Conservation (phyloP, 208 protist genomes). For the Leptomonas seymouri region DNA sequence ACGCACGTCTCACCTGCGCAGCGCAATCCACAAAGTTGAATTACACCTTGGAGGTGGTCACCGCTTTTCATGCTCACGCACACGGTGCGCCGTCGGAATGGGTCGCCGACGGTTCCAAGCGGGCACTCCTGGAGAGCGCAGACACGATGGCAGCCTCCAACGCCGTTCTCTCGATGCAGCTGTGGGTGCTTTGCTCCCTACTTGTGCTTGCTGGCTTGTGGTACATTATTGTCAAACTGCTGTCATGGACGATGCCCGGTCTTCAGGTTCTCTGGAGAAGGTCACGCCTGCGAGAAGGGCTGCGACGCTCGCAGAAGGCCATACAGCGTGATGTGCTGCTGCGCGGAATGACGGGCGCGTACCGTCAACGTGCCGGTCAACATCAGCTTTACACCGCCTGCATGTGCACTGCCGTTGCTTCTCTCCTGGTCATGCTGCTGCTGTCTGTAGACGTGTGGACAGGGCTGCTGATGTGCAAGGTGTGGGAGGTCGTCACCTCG, state of each 20-base stretch:
- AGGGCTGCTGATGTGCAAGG: slow-evolving; percentile 7
- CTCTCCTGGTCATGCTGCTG: slow-evolving; percentile 8
- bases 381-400: slow-evolving; percentile 15
- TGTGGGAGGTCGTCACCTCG: background rate
- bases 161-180: slow-evolving; percentile 1
- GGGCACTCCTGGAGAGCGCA: too few relatives aligned
- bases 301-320: background rate
- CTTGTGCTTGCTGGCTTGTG: background rate
- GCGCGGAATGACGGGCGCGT: background rate
- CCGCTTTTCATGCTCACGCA: background rate
- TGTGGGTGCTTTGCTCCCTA: background rate
- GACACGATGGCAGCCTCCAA: background rate
- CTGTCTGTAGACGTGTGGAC: slow-evolving; percentile 27
- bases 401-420: slow-evolving; percentile 3
- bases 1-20: slow-evolving; percentile 3
- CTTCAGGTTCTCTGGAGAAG: background rate
- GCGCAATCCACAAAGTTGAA: background rate
- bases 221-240: background rate
- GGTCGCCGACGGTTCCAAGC: too few relatives aligned
- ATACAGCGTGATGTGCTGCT: background rate
- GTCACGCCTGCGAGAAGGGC: background rate
- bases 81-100: background rate
- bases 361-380: slow-evolving; percentile 8
- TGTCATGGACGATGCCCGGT: slow-evolving; percentile 2
- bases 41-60: background rate